phyloP scores from a whole-genome alignment of 495 filamentous ascomycete genomes.

The Penicillium crystallinum region DNA sequence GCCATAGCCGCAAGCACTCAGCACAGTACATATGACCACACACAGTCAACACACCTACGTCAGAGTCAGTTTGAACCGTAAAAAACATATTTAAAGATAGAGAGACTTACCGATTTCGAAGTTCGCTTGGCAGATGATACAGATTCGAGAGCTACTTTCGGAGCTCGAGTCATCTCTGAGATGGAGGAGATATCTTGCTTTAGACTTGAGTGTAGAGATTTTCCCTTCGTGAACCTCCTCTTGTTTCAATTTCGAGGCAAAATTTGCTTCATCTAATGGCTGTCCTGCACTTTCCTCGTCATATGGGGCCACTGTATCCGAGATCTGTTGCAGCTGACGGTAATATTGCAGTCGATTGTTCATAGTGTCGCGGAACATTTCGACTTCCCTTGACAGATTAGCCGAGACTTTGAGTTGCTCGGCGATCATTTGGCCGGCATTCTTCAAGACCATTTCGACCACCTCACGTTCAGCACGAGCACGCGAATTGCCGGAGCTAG shows the following conservation, averaged over 20 bases:
- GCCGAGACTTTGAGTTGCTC: slow-evolving; percentile 60
- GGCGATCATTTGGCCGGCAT: slow-evolving; percentile 53
- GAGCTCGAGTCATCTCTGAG: slow-evolving; percentile 51
- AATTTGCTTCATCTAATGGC: slow-evolving; percentile 36
- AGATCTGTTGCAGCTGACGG: slow-evolving; percentile 80
- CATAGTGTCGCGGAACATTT: slow-evolving; percentile 69
- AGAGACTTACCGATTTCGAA: slow-evolving; percentile 62
- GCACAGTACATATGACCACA: slow-evolving; percentile 92
- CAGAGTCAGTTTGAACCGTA: slow-evolving; percentile 5
- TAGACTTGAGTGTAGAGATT: slow-evolving; percentile 58
- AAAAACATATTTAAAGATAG: neutral
- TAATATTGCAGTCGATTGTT: slow-evolving; percentile 85
- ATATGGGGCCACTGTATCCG: slow-evolving; percentile 74
- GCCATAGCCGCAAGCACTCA: slow-evolving; percentile 77
- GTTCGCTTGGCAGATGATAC: slow-evolving; percentile 70
- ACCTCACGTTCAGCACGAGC: slow-evolving; percentile 61
- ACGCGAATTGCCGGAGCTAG: slow-evolving; percentile 55
- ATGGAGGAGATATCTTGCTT: slow-evolving; percentile 65
- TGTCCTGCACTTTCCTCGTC: slow-evolving; percentile 51
- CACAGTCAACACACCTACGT: slow-evolving; percentile 62
- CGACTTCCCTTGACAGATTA: slow-evolving; percentile 64
- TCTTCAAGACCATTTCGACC: slow-evolving; percentile 49
- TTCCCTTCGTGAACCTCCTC: slow-evolving; percentile 49
- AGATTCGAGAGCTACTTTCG: slow-evolving; percentile 55
- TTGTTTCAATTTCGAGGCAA: slow-evolving; percentile 30